phyloP scores from a whole-genome alignment of 371 early-diverging fungal genomes.

The Mortierella sp. region DNA sequence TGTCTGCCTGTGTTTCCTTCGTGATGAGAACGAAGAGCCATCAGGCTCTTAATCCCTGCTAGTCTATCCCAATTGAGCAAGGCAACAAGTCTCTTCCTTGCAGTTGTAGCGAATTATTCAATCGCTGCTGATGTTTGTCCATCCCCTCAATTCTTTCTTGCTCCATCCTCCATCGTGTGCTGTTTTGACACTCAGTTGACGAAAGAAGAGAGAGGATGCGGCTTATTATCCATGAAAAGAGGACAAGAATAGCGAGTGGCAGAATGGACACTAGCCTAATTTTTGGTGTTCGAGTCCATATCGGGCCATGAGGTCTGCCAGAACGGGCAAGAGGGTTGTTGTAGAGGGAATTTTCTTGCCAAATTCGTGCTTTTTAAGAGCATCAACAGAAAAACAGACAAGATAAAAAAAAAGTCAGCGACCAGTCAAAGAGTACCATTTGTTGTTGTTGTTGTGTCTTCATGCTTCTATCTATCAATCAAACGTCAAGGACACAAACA shows the following conservation, averaged over 20 bases:
- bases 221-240: too few relatives aligned
- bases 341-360: constrained; percentile 9
- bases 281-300: not conserved
- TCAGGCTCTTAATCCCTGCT: too few relatives aligned
- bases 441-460: too few relatives aligned
- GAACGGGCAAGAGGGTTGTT: not conserved
- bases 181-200: too few relatives aligned
- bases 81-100: not conserved
- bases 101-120: too few relatives aligned
- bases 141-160: too few relatives aligned
- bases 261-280: too few relatives aligned
- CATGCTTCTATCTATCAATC: not conserved
- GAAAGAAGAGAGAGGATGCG: not conserved
- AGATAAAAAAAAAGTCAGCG: not conserved
- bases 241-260: not conserved
- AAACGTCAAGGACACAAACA: not conserved
- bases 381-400: too few relatives aligned
- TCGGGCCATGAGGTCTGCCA: constrained; percentile 2
- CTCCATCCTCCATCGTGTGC: too few relatives aligned
- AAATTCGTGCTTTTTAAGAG: constrained; percentile 1
- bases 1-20: too few relatives aligned
- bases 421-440: not conserved
- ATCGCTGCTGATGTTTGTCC: too few relatives aligned
- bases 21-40: too few relatives aligned
- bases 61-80: not conserved